Base-by-base conservation (phyloP, 768 basidiomycete species). In the Suillus lakei region DNA sequence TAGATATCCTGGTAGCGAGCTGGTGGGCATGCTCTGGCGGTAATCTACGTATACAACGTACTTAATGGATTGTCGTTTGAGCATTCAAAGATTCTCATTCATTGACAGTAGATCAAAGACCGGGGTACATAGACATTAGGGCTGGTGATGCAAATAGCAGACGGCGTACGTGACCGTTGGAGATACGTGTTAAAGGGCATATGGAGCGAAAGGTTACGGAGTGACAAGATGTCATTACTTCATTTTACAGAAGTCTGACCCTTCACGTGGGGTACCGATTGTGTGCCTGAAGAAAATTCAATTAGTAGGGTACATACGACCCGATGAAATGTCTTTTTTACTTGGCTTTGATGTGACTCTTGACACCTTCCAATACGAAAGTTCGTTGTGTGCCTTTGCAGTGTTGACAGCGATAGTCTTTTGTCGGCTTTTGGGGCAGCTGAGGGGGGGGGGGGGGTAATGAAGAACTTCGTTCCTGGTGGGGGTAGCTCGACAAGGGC, bases 41-140 rank as follows among this genome's bases (percentile, higher is more conserved):
- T 76, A 71, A 68, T 77, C 76, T 77, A 75, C 68, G 15, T 72
- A 68, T 64, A 72, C 62, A 55, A 26, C 71, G 73, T 76, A 69
- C 67, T 70, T 75, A 75, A 75, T 68, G 61, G 61, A 54, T 68
- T 60, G 65, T 75, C 72, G 66, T 73, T 68, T 28, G 66, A 69
- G 66, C 68, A 67, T 50, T 54, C 53, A 54, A 54, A 5, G 6
- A 54, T 32, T 54, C 21, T 54, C 12, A 32, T 54, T 54, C 53
- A 54, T 54, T 32, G 21, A 7, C 53, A 58, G 18, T 59, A 56
- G 55, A 38, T 18, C 8, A 38, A 58, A 58, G 15, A 38, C 48
- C 23, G 16, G 16, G 15, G 28, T 16, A 28, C 6, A 10, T 41
- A 59, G 38, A 61, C 21, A 53, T 48, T 61, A 48, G 53, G 30